These are phyloP conservation scores for Saxispiralis lemnorum DNA, from an alignment of 495 filamentous ascomycete genomes.

Conservation along the genomic window DNA sequence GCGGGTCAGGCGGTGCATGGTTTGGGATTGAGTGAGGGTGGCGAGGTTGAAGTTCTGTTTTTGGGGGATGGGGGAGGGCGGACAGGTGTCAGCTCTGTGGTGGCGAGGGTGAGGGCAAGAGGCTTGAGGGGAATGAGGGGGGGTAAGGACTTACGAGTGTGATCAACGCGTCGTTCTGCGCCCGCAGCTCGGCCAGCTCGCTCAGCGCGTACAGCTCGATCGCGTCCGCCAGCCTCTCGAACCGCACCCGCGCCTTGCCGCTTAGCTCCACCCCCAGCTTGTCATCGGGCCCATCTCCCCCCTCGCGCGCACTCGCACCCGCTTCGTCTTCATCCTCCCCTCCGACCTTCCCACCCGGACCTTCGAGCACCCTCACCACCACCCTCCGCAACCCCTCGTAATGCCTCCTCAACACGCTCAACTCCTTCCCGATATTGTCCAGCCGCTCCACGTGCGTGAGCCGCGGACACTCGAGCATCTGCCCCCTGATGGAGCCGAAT, in stretches of 20 bases:
- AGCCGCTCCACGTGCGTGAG: slow-evolving; percentile 52
- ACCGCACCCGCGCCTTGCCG: slow-evolving; percentile 49
- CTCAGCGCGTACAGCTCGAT: slow-evolving; percentile 64
- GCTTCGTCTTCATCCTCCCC: slow-evolving; percentile 1
- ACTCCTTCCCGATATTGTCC: slow-evolving; percentile 50
- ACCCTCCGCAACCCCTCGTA: slow-evolving; percentile 67
- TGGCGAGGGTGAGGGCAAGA: background rate
- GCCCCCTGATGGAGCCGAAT: slow-evolving; percentile 36
- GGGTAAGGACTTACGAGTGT: slow-evolving; percentile 34
- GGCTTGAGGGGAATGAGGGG: background rate
- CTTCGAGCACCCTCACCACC: slow-evolving; percentile 51
- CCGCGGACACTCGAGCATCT: slow-evolving; percentile 42
- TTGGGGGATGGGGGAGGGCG: slow-evolving; percentile 15
- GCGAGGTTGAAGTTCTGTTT: slow-evolving; percentile 71
- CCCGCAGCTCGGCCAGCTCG: slow-evolving; percentile 61
- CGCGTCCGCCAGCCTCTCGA: slow-evolving; percentile 57
- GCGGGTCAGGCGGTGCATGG: slow-evolving; percentile 59
- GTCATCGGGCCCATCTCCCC: slow-evolving; percentile 23
- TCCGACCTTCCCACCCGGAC: slow-evolving; percentile 12
- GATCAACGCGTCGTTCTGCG: slow-evolving; percentile 61
- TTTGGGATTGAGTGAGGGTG: slow-evolving; percentile 63
- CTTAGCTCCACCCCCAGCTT: slow-evolving; percentile 41
- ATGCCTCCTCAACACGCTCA: slow-evolving; percentile 52
- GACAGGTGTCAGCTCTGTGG: background rate
- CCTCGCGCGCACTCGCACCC: slow-evolving; percentile 6